These are phyloP conservation scores for Calocybe gangraenosa DNA, from an alignment of 768 basidiomycete genomes.

Conservation along the genomic window DNA sequence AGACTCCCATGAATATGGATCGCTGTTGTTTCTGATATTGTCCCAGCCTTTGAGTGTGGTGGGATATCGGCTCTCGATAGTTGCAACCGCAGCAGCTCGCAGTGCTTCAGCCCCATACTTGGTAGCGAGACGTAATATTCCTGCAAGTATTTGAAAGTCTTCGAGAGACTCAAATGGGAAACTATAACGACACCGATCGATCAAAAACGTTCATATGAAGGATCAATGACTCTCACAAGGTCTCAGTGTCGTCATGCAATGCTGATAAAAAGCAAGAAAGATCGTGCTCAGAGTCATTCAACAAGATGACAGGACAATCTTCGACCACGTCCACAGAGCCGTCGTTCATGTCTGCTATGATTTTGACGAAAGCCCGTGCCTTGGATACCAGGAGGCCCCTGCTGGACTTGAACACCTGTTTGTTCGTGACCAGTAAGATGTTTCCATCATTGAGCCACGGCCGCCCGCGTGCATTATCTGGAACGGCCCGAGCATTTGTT, in stretches of 20 bases:
- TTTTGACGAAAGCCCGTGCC: neutral
- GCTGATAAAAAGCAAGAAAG: constrained; percentile 12
- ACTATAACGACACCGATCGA: neutral
- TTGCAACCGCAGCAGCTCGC: constrained; percentile 10
- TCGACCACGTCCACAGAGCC: constrained; percentile 14
- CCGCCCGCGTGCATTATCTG: constrained; percentile 9
- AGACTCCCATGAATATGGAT: constrained; percentile 9
- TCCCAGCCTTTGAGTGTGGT: constrained; percentile 14
- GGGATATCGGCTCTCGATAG: constrained; percentile 14
- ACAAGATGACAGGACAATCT: constrained; percentile 5
- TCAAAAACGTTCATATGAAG: neutral
- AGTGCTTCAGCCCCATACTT: constrained; percentile 7
- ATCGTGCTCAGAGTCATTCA: constrained; percentile 6
- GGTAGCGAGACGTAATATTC: constrained; percentile 11
- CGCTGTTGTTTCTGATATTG: neutral
- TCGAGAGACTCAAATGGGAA: constrained; percentile 8
- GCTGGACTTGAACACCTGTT: constrained; percentile 11
- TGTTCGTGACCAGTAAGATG: constrained; percentile 11
- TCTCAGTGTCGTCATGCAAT: neutral
- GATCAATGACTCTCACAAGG: neutral
- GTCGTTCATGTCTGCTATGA: constrained; percentile 11
- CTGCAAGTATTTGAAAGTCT: constrained; percentile 10
- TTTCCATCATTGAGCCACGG: constrained; percentile 15
- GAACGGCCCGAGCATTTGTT: constrained; percentile 1
- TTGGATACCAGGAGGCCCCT: constrained; percentile 6